A percentile compares a stretch with the other conserved stretches of the same genome.
phyloP scores from a whole-genome alignment of 257 asterid genomes.

The Plantago elongata region DNA sequence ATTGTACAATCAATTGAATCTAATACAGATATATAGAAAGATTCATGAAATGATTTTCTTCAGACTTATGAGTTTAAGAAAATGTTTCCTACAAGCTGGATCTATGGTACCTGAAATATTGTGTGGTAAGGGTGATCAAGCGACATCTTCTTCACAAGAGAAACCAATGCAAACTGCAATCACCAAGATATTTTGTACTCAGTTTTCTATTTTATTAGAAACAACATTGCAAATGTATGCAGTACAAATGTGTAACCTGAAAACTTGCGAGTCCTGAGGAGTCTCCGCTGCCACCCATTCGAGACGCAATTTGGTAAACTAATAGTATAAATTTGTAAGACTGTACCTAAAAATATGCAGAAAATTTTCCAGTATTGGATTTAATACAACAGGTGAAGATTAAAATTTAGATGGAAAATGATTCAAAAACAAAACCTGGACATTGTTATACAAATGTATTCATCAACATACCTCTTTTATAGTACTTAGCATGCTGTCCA shows the following conservation, averaged over 20 bases:
- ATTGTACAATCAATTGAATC: no score
- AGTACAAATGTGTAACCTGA: constrained; percentile 51
- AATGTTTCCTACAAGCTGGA: constrained; percentile 16
- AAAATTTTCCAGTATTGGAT: constrained; percentile 6
- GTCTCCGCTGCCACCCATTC: constrained; percentile 82
- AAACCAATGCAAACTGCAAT: constrained; percentile 82
- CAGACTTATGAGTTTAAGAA: constrained; percentile 10
- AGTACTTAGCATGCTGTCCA: constrained; percentile 71
- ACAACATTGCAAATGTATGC: constrained; percentile 8
- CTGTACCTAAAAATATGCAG: constrained; percentile 56
- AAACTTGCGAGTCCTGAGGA: constrained; percentile 63
- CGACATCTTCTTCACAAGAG: constrained; percentile 90
- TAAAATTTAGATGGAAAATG: neutral
- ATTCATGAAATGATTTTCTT: constrained; percentile 1
- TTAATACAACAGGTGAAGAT: constrained; percentile 7
- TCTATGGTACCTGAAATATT: constrained; percentile 68
- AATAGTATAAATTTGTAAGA: constrained; percentile 82
- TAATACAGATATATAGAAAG: neutral
- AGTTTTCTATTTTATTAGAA: neutral
- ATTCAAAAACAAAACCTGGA: neutral
- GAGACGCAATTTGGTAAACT: constrained; percentile 95
- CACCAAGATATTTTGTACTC: constrained; percentile 12
- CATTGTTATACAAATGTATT: constrained; percentile 7
- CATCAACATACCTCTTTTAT: constrained; percentile 59
- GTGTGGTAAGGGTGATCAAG: constrained; percentile 97